Evolutionary conservation across 2,329 filamentous ascomycete species (phyloP).

Genomic region (Penicillium glabrum): DNA sequence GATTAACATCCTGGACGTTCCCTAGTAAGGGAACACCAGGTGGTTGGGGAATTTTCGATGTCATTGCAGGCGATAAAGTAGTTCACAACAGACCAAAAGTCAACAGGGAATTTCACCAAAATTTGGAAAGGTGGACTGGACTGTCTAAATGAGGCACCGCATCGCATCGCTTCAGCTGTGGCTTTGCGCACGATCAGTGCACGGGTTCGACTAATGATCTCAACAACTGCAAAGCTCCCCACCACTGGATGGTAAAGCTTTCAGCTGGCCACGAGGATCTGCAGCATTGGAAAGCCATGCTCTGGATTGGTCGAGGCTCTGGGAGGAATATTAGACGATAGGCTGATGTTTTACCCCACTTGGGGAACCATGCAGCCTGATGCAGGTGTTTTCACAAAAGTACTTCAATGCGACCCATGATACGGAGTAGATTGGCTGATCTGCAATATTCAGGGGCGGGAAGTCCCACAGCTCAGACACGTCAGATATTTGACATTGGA

Average conservation of each 20-base stretch:
- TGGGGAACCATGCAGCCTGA: background rate
- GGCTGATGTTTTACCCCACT: background rate
- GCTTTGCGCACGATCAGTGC: background rate
- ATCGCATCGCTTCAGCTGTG: background rate
- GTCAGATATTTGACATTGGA: background rate
- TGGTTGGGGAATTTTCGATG: conserved; percentile 48
- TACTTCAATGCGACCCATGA: background rate
- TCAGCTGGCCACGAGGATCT: background rate
- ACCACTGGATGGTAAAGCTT: background rate
- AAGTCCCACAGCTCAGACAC: background rate
- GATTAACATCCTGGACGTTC: conserved; percentile 53
- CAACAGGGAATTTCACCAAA: background rate
- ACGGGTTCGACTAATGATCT: background rate
- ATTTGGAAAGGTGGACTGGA: background rate
- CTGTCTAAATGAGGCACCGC: background rate
- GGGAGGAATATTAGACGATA: background rate
- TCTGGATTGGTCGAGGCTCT: background rate
- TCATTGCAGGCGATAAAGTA: background rate
- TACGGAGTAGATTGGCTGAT: background rate
- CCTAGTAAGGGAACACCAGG: conserved; percentile 53
- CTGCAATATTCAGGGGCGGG: background rate
- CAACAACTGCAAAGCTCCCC: background rate
- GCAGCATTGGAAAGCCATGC: background rate
- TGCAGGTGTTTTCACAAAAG: background rate
- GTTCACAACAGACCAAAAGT: background rate